Percentiles rank a stretch among this genome's conserved stretches.
phyloP scores from a whole-genome alignment of 2,329 filamentous ascomycete species.

The Aspergillus vadensis region DNA sequence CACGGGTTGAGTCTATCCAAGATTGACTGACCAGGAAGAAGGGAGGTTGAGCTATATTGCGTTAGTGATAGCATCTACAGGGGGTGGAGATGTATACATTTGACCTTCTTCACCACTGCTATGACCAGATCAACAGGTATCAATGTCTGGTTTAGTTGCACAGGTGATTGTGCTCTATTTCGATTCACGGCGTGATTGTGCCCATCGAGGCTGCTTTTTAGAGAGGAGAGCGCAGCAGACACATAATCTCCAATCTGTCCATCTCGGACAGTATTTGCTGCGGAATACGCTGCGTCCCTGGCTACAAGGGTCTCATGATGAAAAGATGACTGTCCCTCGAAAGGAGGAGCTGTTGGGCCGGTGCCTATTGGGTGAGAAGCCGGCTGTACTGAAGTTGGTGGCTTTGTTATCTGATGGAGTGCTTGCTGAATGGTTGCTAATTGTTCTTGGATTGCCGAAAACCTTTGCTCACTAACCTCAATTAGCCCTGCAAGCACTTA shows the following conservation, averaged over 20 bases:
- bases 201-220: slow-evolving; percentile 23
- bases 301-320: slow-evolving; percentile 28
- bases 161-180: neutral
- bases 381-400: slow-evolving; percentile 1
- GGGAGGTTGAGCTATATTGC: slow-evolving; percentile 23
- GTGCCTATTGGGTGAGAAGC: slow-evolving; percentile 15
- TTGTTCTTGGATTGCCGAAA: slow-evolving; percentile 24
- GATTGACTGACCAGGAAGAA: slow-evolving; percentile 31
- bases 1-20: slow-evolving; percentile 24
- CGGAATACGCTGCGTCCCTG: slow-evolving; percentile 26
- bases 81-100: slow-evolving; percentile 12
- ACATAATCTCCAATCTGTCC: slow-evolving; percentile 21
- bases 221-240: slow-evolving; percentile 22
- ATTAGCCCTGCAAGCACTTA: neutral
- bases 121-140: slow-evolving; percentile 25
- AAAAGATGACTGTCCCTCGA: slow-evolving; percentile 29
- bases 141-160: slow-evolving; percentile 8
- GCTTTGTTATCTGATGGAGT: slow-evolving; percentile 18
- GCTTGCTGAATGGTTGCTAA: slow-evolving; percentile 21
- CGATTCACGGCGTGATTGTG: slow-evolving; percentile 8
- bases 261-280: slow-evolving; percentile 16
- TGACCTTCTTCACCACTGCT: slow-evolving; percentile 24
- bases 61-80: neutral
- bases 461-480: slow-evolving; percentile 19
- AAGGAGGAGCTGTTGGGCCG: slow-evolving; percentile 23